Percentiles rank a stretch among this genome's conserved stretches.
Conservation (phyloP, 371 early-diverging fungal species). For the Apophysomyces sp. region DNA sequence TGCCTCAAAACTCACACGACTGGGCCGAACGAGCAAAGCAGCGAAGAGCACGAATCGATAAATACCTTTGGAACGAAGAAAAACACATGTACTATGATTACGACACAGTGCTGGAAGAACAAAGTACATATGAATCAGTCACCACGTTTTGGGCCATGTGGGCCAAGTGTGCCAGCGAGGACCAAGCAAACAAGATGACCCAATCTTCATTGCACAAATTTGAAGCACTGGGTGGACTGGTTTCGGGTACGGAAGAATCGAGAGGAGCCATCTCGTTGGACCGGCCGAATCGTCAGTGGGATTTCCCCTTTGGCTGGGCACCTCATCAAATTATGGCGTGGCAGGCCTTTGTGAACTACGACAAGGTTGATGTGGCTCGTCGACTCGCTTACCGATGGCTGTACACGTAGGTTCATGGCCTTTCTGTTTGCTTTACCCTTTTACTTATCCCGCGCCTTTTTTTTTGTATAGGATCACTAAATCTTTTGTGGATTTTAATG, state of each 20-base stretch:
- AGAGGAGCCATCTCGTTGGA: slow-evolving; percentile 74
- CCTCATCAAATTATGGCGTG: slow-evolving; percentile 98
- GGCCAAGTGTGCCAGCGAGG: slow-evolving; percentile 66
- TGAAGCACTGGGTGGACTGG: slow-evolving; percentile 87
- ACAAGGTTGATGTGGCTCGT: slow-evolving; percentile 72
- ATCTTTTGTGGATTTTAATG: slow-evolving; percentile 95
- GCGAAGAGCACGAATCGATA: slow-evolving; percentile 59
- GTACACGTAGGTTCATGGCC: slow-evolving; percentile 65
- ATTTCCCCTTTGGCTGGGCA: slow-evolving; percentile 96
- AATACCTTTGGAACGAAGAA: slow-evolving; percentile 69
- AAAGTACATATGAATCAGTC: slow-evolving; percentile 67
- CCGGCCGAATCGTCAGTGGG: slow-evolving; percentile 96
- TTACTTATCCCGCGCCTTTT: background rate
- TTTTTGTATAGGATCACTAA: slow-evolving; percentile 69
- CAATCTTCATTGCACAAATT: slow-evolving; percentile 62
- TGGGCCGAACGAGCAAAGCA: slow-evolving; percentile 57
- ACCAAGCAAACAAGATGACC: slow-evolving; percentile 64
- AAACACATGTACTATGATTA: slow-evolving; percentile 64
- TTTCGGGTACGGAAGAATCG: slow-evolving; percentile 86
- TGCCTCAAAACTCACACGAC: slow-evolving; percentile 41
- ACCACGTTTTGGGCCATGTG: slow-evolving; percentile 78
- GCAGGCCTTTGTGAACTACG: slow-evolving; percentile 87
- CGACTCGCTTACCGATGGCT: slow-evolving; percentile 95
- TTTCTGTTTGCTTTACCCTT: background rate
- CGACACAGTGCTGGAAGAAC: slow-evolving; percentile 54